These are phyloP conservation scores for Avena atlantica DNA, from an alignment of 176 grass and related monocot genomes.

Conservation along the genomic window DNA sequence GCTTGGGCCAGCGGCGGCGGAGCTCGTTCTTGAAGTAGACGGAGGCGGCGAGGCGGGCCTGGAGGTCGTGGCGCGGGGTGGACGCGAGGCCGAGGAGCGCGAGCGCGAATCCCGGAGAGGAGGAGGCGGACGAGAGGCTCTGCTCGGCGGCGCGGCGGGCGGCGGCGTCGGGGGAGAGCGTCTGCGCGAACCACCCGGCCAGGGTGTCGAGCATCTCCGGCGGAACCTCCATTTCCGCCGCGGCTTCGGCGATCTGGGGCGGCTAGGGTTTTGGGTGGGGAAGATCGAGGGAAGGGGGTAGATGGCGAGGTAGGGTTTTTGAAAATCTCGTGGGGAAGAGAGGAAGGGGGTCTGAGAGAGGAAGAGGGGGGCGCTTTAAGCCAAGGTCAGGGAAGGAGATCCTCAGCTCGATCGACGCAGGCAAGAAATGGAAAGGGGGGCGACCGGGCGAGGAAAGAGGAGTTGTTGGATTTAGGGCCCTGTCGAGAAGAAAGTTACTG, in stretches of 20 bases:
- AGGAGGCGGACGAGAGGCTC: constrained; percentile 53
- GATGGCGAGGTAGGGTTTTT: constrained; percentile 54
- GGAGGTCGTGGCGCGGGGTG: constrained; percentile 55
- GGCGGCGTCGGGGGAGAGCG: constrained; percentile 68
- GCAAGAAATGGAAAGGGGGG: not conserved
- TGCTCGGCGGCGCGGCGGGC: constrained; percentile 76
- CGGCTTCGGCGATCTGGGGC: constrained; percentile 19
- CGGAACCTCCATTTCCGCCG: constrained; percentile 70
- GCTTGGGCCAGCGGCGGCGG: constrained; percentile 65
- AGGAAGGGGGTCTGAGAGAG: not conserved
- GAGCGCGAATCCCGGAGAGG: constrained; percentile 65
- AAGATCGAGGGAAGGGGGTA: constrained; percentile 39
- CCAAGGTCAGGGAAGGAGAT: not conserved
- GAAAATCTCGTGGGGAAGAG: constrained; percentile 36
- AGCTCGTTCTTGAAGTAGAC: constrained; percentile 94
- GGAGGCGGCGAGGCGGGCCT: constrained; percentile 69
- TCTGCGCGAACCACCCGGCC: constrained; percentile 79
- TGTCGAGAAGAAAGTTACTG: not conserved
- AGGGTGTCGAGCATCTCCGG: constrained; percentile 81
- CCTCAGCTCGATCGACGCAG: not conserved
- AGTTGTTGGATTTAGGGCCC: not conserved
- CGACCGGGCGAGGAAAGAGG: not conserved
- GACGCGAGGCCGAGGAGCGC: constrained; percentile 70
- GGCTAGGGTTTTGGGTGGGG: constrained; percentile 38
- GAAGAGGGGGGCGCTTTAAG: not conserved